phyloP scores from a whole-genome alignment of 2,329 filamentous ascomycete genomes.

The Acrodontium crateriforme region DNA sequence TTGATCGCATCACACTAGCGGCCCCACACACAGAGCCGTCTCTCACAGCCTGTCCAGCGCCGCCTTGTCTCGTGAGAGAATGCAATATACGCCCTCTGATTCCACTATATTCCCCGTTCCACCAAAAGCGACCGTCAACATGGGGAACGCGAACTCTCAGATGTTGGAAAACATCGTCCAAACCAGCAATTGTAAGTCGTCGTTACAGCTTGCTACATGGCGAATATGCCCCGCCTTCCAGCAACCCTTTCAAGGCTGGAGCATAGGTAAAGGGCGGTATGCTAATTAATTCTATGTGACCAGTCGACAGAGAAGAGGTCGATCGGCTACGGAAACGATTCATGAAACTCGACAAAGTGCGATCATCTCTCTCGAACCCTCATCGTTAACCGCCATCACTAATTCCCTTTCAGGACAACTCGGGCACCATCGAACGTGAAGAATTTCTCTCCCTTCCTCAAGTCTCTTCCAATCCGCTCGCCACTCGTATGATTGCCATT shows the following conservation, averaged over 20 bases:
- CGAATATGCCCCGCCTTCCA: not conserved
- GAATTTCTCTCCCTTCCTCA: slow-evolving; percentile 95
- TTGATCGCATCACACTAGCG: too few relatives aligned
- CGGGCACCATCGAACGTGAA: slow-evolving; percentile 94
- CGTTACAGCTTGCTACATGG: slow-evolving; percentile 1
- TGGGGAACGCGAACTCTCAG: slow-evolving; percentile 44
- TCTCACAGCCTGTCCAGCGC: too few relatives aligned
- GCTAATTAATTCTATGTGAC: slow-evolving; percentile 5
- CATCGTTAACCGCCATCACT: not conserved
- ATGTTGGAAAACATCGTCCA: slow-evolving; percentile 94
- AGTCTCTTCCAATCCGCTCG: slow-evolving; percentile 93
- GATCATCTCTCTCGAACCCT: slow-evolving; percentile 8
- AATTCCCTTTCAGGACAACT: slow-evolving; percentile 63
- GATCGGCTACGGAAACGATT: slow-evolving; percentile 92
- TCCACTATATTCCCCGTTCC: too few relatives aligned
- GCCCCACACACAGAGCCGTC: too few relatives aligned
- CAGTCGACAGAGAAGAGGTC: slow-evolving; percentile 95
- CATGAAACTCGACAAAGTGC: slow-evolving; percentile 97
- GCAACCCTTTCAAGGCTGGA: not conserved
- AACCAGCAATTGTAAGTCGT: slow-evolving; percentile 74
- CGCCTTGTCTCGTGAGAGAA: too few relatives aligned
- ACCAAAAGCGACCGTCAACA: too few relatives aligned
- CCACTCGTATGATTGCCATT: slow-evolving; percentile 97
- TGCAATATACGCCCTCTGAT: too few relatives aligned
- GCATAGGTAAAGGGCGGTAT: slow-evolving; percentile 4